Evolutionary conservation across 257 asterid species (phyloP), one percentile per base, ranked within the genome.

Genomic region (Coffea eugenioides): DNA sequence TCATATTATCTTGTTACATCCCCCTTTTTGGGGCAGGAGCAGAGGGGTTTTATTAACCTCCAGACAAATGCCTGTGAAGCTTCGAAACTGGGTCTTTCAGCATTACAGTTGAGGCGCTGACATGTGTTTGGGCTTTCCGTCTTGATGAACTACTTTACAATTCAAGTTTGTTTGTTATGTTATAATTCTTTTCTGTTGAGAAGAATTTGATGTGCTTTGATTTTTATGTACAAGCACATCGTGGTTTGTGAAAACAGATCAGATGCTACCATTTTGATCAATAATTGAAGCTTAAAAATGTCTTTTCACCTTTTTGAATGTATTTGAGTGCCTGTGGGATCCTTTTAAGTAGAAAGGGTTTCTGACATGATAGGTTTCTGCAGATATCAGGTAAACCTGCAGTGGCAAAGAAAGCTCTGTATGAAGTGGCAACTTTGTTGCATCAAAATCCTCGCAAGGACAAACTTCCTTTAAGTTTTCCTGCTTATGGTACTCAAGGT

Each of bases 321-420:
- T 12, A 73, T 46, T 46, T 51, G 8, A 10, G 20, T 57, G 49
- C 20, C 54, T 59, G 36, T 61, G 18, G 52, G 49, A 69, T 49
- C 7, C 31, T 65, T 74, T 77, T 76, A 73, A 64, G 62, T 77
- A 69, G 75, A 76, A 73, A 71, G 75, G 74, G 45, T 75, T 78
- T 83, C 79, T 77, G 80, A 65, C 71, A 70, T 46, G 73, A 11
- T 80, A 75, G 79, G 75, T 62, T 79, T 78, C 75, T 76, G 59
- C 87, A 94, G 98, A 88, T 93, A 73, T 90, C 96, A 84, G 93
- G 96, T 81, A 89, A 83, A 86, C 94, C 95, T 79, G 88, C 83
- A 46, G 75, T 87, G 56, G 93, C 80, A 73, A 90, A 84, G 86
- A 91, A 87, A 86, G 91, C 94, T 79, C 84, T 92, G 75, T 89